phyloP scores from a whole-genome alignment of 768 basidiomycete genomes.

The Collybia nuda region DNA sequence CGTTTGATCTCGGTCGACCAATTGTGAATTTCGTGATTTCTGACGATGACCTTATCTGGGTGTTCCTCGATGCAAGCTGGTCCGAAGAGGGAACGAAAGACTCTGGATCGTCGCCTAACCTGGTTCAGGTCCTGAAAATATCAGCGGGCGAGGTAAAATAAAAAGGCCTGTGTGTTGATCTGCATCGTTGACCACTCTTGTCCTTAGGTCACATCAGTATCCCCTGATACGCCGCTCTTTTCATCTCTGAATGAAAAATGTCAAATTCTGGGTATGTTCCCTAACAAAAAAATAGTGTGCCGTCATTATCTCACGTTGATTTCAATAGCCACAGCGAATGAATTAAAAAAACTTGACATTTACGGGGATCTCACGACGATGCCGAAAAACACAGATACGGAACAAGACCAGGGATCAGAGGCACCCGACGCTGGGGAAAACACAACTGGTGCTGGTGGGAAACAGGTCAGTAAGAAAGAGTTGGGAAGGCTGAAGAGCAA shows the following conservation, averaged over 20 bases:
- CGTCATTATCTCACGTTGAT: neutral
- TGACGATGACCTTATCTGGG: constrained; percentile 19
- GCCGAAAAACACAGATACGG: constrained; percentile 53
- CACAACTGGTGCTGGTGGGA: constrained; percentile 12
- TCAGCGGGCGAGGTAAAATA: constrained; percentile 37
- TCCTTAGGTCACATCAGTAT: constrained; percentile 32
- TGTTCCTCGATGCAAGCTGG: constrained; percentile 22
- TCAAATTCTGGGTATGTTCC: constrained; percentile 43
- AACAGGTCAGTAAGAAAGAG: constrained; percentile 41
- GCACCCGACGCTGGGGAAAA: constrained; percentile 22
- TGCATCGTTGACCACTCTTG: neutral
- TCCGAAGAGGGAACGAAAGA: constrained; percentile 1
- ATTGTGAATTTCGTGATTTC: constrained; percentile 18
- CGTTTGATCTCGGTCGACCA: constrained; percentile 21
- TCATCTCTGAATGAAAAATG: constrained; percentile 44
- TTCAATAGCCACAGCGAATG: constrained; percentile 43
- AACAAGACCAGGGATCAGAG: constrained; percentile 38
- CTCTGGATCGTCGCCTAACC: neutral
- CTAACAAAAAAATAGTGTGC: neutral
- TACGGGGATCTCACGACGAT: constrained; percentile 43
- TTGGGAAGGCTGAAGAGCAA: constrained; percentile 53
- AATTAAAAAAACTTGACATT: constrained; percentile 55
- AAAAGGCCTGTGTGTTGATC: neutral
- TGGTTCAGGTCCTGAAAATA: constrained; percentile 26
- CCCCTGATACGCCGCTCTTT: constrained; percentile 29